Conservation (phyloP, 352 stramenopile species). For the Pythium biforme region DNA sequence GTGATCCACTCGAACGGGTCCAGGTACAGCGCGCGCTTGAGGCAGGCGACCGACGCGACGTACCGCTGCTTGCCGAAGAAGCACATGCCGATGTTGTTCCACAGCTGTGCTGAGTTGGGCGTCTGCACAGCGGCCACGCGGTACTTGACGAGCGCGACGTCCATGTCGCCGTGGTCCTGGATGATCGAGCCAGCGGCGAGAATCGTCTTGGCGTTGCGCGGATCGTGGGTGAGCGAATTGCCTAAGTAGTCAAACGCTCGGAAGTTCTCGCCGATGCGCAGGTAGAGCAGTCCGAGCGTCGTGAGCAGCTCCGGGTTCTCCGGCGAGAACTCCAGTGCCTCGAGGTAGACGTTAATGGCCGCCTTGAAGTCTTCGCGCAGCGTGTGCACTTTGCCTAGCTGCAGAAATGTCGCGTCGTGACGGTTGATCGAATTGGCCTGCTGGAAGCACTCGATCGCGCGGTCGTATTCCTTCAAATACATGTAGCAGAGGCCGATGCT, state of each 20-base stretch:
- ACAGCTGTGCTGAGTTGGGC: slow-evolving; percentile 91
- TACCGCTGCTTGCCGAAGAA: slow-evolving; percentile 93
- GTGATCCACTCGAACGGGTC: slow-evolving; percentile 96
- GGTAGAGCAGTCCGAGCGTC: slow-evolving; percentile 88
- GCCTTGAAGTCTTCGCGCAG: slow-evolving; percentile 83
- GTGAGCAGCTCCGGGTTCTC: slow-evolving; percentile 92
- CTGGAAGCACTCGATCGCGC: slow-evolving; percentile 87
- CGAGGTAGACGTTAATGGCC: slow-evolving; percentile 88
- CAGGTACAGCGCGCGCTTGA: slow-evolving; percentile 91
- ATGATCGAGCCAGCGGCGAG: slow-evolving; percentile 92
- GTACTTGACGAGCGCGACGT: slow-evolving; percentile 95
- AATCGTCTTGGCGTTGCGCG: slow-evolving; percentile 90
- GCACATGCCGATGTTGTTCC: slow-evolving; percentile 96
- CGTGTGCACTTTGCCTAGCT: slow-evolving; percentile 88
- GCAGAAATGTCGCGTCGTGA: slow-evolving; percentile 91
- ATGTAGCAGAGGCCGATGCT: slow-evolving; percentile 91
- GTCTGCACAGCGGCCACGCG: slow-evolving; percentile 90
- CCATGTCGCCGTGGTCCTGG: slow-evolving; percentile 92
- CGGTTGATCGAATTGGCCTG: slow-evolving; percentile 90
- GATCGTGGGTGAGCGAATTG: slow-evolving; percentile 91
- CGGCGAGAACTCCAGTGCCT: slow-evolving; percentile 92
- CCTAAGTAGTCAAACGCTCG: slow-evolving; percentile 94
- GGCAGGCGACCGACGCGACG: slow-evolving; percentile 85
- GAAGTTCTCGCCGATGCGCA: slow-evolving; percentile 89
- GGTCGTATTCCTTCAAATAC: slow-evolving; percentile 91